Percentiles rank a stretch among this genome's conserved stretches.
Evolutionary conservation across 139 green algal genomes (phyloP).

Genomic region (Ettlia oleoabundans): DNA sequence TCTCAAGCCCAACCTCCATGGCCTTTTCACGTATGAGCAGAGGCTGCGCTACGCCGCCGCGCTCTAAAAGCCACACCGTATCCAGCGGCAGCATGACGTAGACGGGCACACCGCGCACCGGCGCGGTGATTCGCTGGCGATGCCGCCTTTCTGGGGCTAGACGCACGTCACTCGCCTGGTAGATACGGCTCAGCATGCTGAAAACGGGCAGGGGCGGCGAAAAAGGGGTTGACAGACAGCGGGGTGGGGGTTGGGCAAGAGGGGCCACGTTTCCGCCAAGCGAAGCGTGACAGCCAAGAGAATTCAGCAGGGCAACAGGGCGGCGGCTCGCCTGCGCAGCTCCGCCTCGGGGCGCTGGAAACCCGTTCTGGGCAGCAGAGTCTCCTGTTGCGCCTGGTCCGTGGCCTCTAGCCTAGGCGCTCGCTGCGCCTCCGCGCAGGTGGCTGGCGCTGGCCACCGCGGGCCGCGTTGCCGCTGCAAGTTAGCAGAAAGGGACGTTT

Average conservation of each 20-base stretch:
- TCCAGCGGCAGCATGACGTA: conserved; percentile 99
- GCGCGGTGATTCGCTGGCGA: conserved; percentile 27
- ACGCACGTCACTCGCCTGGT: conserved; percentile 26
- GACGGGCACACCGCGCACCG: conserved; percentile 75
- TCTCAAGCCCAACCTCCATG: conserved; percentile 83
- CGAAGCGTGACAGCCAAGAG: background rate
- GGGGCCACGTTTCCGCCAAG: background rate
- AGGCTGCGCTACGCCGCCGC: conserved; percentile 35
- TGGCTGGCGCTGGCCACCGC: background rate
- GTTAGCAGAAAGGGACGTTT: background rate
- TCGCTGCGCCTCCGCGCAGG: background rate
- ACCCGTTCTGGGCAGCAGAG: background rate
- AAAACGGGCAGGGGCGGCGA: background rate
- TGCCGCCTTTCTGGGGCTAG: conserved; percentile 11
- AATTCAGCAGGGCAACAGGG: background rate
- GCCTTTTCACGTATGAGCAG: conserved; percentile 87
- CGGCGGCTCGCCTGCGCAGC: background rate
- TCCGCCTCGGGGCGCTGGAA: background rate
- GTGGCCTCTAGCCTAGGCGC: background rate
- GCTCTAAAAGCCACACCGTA: conserved; percentile 94
- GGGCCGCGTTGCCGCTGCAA: background rate
- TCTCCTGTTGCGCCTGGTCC: background rate
- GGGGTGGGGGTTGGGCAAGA: background rate
- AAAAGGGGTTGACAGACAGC: background rate
- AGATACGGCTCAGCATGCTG: conserved; percentile 38